A percentile compares a stretch with the other conserved stretches of the same genome.
Conservation (phyloP, 164 flowering plant species). For the Stephania yunnanensis region DNA sequence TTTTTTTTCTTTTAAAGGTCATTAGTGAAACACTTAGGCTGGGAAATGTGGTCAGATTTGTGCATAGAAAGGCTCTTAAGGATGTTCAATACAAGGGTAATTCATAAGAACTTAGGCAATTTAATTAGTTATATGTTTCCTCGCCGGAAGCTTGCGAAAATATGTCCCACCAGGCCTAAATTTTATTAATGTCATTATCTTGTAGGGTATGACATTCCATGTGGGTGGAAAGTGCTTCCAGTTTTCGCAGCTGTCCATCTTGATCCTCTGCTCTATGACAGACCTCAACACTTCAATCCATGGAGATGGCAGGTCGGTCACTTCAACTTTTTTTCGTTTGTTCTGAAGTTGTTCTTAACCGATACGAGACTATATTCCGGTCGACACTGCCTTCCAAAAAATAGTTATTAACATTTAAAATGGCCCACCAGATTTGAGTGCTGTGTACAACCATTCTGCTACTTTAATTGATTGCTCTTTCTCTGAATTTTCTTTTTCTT, state of each 20-base stretch:
- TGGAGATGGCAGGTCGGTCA: slow-evolving; percentile 94
- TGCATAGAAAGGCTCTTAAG: slow-evolving; percentile 82
- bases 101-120: background rate
- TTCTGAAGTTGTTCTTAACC: background rate
- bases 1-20: slow-evolving; percentile 40
- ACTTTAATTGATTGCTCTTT: background rate
- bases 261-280: slow-evolving; percentile 62
- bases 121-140: background rate
- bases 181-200: background rate
- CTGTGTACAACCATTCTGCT: background rate
- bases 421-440: slow-evolving; percentile 11
- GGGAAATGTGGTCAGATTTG: slow-evolving; percentile 86
- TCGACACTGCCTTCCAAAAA: background rate
- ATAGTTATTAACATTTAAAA: background rate
- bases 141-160: slow-evolving; percentile 13
- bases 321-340: too few relatives aligned
- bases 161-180: slow-evolving; percentile 5
- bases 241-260: slow-evolving; percentile 84
- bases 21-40: slow-evolving; percentile 80
- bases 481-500: background rate
- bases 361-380: background rate
- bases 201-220: slow-evolving; percentile 86
- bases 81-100: slow-evolving; percentile 77
- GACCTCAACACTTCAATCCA: slow-evolving; percentile 85
- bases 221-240: slow-evolving; percentile 99